These are phyloP conservation scores for Trichoderma citrinoviride DNA, from an alignment of 2,329 filamentous ascomycete species.

Conservation along the genomic window DNA sequence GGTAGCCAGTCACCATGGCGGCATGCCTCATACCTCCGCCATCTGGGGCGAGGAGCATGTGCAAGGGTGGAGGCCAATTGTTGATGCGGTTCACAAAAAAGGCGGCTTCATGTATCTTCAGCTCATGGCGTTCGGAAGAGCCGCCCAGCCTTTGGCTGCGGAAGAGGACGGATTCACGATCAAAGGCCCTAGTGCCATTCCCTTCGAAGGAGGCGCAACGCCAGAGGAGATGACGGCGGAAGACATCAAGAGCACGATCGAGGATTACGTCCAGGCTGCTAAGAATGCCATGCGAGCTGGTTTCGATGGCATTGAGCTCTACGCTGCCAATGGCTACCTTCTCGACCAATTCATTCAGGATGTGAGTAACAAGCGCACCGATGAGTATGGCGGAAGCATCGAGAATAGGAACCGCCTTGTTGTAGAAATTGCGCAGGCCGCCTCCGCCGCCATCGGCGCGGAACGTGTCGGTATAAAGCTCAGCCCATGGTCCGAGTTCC, in stretches of 20 bases:
- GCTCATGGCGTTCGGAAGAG: constrained; percentile 60
- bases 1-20: constrained; percentile 34
- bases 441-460: constrained; percentile 31
- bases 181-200: background rate
- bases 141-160: constrained; percentile 38
- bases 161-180: constrained; percentile 29
- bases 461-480: constrained; percentile 57
- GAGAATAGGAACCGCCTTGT: constrained; percentile 49
- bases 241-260: constrained; percentile 62
- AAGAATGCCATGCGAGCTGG: constrained; percentile 59
- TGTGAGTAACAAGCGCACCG: constrained; percentile 47
- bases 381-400: constrained; percentile 49
- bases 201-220: constrained; percentile 13
- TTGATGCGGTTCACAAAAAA: background rate
- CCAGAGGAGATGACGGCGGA: constrained; percentile 61
- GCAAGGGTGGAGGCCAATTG: constrained; percentile 7
- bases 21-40: constrained; percentile 27
- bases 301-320: constrained; percentile 38
- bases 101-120: constrained; percentile 38
- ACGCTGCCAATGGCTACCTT: constrained; percentile 57
- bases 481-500: constrained; percentile 59
- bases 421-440: constrained; percentile 44
- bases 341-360: constrained; percentile 56
- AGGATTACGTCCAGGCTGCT: constrained; percentile 52
- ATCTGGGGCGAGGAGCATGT: constrained; percentile 6